A percentile compares a stretch with the other conserved stretches of the same genome.
These are phyloP conservation scores for Sclerotinia borealis DNA, from an alignment of 2,329 filamentous ascomycete genomes.

Conservation along the genomic window DNA sequence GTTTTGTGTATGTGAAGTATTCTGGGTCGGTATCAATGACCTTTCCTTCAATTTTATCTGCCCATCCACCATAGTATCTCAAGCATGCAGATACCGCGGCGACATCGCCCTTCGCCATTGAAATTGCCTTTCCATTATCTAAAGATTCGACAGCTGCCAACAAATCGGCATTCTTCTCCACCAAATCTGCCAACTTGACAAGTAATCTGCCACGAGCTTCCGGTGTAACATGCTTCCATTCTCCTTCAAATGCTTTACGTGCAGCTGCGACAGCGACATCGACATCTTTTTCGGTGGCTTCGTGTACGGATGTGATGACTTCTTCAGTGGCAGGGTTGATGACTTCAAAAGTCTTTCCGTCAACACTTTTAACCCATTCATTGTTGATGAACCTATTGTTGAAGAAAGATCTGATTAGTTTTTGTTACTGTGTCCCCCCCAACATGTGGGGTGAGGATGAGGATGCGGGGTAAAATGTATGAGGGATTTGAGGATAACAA, in stretches of 20 bases:
- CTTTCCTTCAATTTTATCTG: slow-evolving; percentile 66
- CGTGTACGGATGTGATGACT: slow-evolving; percentile 74
- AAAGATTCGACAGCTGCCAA: slow-evolving; percentile 80
- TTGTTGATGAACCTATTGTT: slow-evolving; percentile 67
- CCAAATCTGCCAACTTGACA: slow-evolving; percentile 70
- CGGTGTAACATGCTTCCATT: slow-evolving; percentile 64
- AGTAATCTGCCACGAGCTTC: slow-evolving; percentile 64
- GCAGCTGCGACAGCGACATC: slow-evolving; percentile 77
- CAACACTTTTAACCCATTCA: slow-evolving; percentile 76
- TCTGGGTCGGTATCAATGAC: slow-evolving; percentile 59
- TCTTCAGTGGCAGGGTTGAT: slow-evolving; percentile 84
- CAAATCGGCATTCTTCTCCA: slow-evolving; percentile 70
- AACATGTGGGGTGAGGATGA: too few species aligned
- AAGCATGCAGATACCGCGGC: slow-evolving; percentile 61
- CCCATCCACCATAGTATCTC: slow-evolving; percentile 76
- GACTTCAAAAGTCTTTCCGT: slow-evolving; percentile 87
- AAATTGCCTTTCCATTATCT: slow-evolving; percentile 80
- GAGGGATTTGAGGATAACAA: background rate
- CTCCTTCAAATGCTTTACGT: slow-evolving; percentile 74
- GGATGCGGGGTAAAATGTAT: slow-evolving; percentile 16
- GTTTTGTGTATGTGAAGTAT: slow-evolving; percentile 62
- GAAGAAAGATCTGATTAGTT: background rate
- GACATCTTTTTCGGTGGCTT: slow-evolving; percentile 83
- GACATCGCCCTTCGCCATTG: slow-evolving; percentile 71
- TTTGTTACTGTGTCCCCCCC: background rate